Base-by-base conservation (phyloP, 768 basidiomycete genomes). In the Dacryopinax primogenitus region DNA sequence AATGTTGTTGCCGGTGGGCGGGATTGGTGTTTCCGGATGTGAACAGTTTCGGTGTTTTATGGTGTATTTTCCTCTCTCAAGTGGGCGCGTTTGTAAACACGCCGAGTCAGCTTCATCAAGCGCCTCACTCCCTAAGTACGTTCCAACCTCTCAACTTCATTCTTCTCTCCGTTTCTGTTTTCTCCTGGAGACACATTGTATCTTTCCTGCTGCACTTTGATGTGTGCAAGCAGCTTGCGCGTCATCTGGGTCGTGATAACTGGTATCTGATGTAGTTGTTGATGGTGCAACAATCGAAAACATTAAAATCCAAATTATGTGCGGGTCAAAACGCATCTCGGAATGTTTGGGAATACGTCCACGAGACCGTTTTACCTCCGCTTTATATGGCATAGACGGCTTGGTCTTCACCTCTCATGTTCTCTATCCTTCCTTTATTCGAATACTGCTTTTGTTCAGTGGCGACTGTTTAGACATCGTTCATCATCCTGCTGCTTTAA, bases 171-270 rank as follows among this genome's bases (percentile, higher is more conserved):
- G 26, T 58, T 21, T 58, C 26, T 58, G 3, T 30, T 32, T 21
- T 58, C 26, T 58, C 32, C 51, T 58, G 26, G 51, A 58, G 32
- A 58, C 30, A 58, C 30, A 28, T 58, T 58, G 51, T 58, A 58
- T 58, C 51, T 18, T 26, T 58, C 32, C 18, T 58, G 51, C 30
- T 32, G 26, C 51, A 58, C 51, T 28, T 58, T 26, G 15, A 7
- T 3, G 9, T 44, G 41, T 44, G 41, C 51, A 30, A 26, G 51
- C 21, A 30, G 26, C 30, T 58, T 28, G 26, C 51, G 26, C 15
- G 9, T 28, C 51, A 58, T 21, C n/a, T n/a, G 51, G 13, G 51
- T 58, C 12, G 51, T 28, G 12, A 58, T 26, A 11, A 39, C 11
- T 30, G 26, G 23, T 47, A 23, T 58, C 21, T 23, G 15, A 58